Base-by-base conservation (phyloP, 257 asterid species). In the Capsicum chinense region DNA sequence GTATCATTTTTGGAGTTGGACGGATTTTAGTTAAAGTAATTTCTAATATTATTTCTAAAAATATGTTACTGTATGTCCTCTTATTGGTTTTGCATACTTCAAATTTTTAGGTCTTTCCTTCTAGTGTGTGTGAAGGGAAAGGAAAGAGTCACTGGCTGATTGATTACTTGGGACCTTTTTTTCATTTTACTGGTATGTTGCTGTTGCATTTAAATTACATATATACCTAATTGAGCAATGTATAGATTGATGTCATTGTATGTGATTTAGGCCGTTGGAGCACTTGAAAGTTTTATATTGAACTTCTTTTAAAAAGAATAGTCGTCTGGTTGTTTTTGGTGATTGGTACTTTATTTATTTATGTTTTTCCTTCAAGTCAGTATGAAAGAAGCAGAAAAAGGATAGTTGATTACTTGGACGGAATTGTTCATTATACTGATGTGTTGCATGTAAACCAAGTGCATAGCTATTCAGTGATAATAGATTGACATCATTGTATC, bases 321-420 rank as follows among this genome's bases (percentile, higher is more conserved):
- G 12, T 50, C 6, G 39, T 4, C 10, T 50, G 21, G 21, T 50
- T 74, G 35, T 21, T 74, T 50, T 74, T 21, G 5, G 14, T 66
- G 35, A 12, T 33, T 33, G 48, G 73, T 12, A 13, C 73, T 66
- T 66, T 66, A 66, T 66, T 35, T 33, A 9, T 66, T 11, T 12
- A 33, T 26, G 73, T 74, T 19, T 74, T 74, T 74, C 60, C 21
- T 13, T 74, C 42, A 74, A 50, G 81, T 50, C 21, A 16, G 81
- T 74, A 50, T 50, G 13, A 74, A 13, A 50, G 62, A 13, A 74
- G 12, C 3, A 12, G 16, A 33, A 50, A 71, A 48, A 74, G 13
- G 62, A 8, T 74, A 7, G 12, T 50, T 50, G 47, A 21, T 50
- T 74, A 74, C 39, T 21, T 74, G 47, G 62, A 74, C 13, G 21